Conservation (phyloP, 108 stramenopile species). For the Aurantiochytrium sp. region DNA sequence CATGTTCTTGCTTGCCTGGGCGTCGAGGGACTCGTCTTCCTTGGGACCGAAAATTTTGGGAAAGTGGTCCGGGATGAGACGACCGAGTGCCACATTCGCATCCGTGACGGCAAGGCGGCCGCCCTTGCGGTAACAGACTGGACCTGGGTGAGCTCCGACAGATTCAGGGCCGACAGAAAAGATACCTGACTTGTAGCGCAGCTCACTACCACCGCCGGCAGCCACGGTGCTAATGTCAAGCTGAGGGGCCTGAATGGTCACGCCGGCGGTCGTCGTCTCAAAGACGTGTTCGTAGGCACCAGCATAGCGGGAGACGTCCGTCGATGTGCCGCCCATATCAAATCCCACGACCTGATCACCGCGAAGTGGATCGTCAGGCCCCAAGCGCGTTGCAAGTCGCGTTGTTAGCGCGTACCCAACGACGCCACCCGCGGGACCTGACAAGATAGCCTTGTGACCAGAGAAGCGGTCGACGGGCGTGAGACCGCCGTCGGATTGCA, state of each 20-base stretch:
- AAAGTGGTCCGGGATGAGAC: conserved; percentile 80
- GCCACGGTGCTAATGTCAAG: conserved; percentile 97
- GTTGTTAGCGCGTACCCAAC: conserved; percentile 94
- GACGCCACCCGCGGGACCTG: conserved; percentile 82
- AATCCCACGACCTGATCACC: conserved; percentile 83
- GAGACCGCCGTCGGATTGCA: conserved; percentile 96
- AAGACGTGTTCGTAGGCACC: conserved; percentile 83
- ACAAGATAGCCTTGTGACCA: conserved; percentile 85
- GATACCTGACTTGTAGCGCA: conserved; percentile 78
- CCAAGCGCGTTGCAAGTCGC: conserved; percentile 28
- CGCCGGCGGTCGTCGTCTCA: conserved; percentile 90
- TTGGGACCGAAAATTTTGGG: conserved; percentile 91
- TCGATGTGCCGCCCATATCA: conserved; percentile 97
- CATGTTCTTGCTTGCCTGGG: conserved; percentile 67
- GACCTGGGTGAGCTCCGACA: conserved; percentile 93
- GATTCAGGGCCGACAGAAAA: conserved; percentile 92
- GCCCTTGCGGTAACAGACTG: conserved; percentile 89
- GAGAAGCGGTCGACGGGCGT: conserved; percentile 81
- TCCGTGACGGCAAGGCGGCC: conserved; percentile 94
- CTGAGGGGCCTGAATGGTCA: conserved; percentile 79
- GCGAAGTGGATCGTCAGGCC: background rate
- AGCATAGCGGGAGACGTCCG: conserved; percentile 78
- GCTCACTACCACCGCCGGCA: conserved; percentile 78
- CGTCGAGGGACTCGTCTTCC: conserved; percentile 87
- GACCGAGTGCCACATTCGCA: conserved; percentile 89